phyloP scores from a whole-genome alignment of 257 asterid species.

The Jacaranda copaia region DNA sequence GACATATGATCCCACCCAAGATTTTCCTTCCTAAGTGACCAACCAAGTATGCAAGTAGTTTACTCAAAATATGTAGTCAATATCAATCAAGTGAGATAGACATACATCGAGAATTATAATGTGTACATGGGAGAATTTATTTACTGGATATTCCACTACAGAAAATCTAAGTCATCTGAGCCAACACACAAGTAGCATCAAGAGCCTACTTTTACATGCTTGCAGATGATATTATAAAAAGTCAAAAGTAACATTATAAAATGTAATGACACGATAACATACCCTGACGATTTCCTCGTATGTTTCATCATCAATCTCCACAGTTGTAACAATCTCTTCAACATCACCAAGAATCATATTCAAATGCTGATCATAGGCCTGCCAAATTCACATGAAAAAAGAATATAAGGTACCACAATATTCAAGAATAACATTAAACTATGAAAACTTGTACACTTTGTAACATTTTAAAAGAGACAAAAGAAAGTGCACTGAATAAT shows the following conservation, averaged over 20 bases:
- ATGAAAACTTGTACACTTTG: background rate
- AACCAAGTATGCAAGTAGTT: slow-evolving; percentile 1
- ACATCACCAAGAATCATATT: slow-evolving; percentile 99
- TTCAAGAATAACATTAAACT: slow-evolving; percentile 5
- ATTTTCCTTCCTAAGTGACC: background rate
- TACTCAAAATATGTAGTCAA: background rate
- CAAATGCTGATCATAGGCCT: slow-evolving; percentile 99
- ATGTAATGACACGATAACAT: slow-evolving; percentile 28
- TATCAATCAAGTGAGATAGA: background rate
- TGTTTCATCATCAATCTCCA: slow-evolving; percentile 97
- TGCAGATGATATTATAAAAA: background rate
- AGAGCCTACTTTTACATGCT: slow-evolving; percentile 14
- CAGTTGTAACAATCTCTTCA: slow-evolving; percentile 88
- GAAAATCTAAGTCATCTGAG: slow-evolving; percentile 11
- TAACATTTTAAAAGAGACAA: background rate
- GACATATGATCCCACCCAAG: background rate
- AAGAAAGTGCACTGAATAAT: background rate
- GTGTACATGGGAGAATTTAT: slow-evolving; percentile 14
- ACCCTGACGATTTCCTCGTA: slow-evolving; percentile 99
- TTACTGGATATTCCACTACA: background rate
- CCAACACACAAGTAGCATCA: background rate
- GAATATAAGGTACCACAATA: background rate
- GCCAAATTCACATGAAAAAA: slow-evolving; percentile 33
- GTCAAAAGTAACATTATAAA: background rate
- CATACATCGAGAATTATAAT: background rate